Evolutionary conservation across 495 filamentous ascomycete species (phyloP), one percentile per base, ranked within the genome.

Genomic region (Aspergillus saccharolyticus): DNA sequence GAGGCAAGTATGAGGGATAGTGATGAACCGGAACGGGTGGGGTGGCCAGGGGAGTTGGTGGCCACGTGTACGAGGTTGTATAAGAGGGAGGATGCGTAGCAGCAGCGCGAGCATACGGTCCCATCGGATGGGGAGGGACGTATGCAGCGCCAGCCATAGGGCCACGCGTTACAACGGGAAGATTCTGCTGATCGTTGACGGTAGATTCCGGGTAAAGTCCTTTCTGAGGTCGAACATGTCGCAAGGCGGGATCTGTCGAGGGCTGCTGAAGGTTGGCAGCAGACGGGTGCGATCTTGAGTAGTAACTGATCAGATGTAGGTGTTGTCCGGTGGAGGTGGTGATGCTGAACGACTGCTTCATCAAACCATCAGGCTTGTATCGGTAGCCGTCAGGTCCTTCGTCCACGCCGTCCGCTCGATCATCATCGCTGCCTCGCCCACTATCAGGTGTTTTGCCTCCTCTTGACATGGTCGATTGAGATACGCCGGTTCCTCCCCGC

Each of bases 321-420:
- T 97, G 96, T 58, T 97, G 90, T 25, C 89, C 88, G 19, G 79
- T 82, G 8, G 88, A 87, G 2, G 93, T 97, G 4, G 93, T 96
- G 68, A 98, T 97, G 76, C 93, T 97, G 80, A 97, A 98, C 0
- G 94, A 97, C 72, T 98, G 94, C 78, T 98, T 98, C 91, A 96
- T 96, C 39, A 98, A 76, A 0, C 94, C 94, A 64, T 97, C 94
- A 1, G 89, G 87, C 75, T 98, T 98, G 73, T 98, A 98, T 53
- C 93, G 83, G 69, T 97, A 98, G 14, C 94, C 94, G 70, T 98
- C 94, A 0, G 89, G 94, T 39, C 92, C 94, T 44, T 90, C 89
- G 28, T 93, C 90, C 0, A 71, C 74, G 57, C 85, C 86, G 61
- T 84, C 82, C 48, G 87, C 87, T 25, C 76, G 69, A 52, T 90